Evolutionary conservation across 371 early-diverging fungal genomes (phyloP).

Genomic region (Apophysomyces trapeziformis): DNA sequence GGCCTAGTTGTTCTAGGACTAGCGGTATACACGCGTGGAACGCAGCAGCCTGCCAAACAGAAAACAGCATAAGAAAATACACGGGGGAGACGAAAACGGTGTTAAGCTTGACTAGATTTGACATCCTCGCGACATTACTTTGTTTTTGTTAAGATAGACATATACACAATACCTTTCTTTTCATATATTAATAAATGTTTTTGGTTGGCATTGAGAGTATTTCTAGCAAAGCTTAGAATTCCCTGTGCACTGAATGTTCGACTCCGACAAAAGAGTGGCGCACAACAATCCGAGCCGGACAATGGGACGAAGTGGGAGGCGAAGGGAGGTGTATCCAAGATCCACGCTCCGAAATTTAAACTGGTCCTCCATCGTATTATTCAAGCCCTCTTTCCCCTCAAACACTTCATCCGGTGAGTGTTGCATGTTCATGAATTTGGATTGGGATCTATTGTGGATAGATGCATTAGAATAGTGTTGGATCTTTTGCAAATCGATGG

Average conservation of each 20-base stretch:
- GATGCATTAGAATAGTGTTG: neutral
- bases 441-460: conserved; percentile 1
- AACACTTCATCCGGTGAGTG: conserved; percentile 10
- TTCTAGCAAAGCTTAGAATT: too few relatives aligned
- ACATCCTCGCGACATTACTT: neutral
- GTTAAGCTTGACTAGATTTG: neutral
- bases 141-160: too few relatives aligned
- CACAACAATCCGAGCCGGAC: too few relatives aligned
- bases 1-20: conserved; percentile 79
- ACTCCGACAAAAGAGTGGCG: too few relatives aligned
- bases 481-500: neutral
- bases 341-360: conserved; percentile 8
- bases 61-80: neutral
- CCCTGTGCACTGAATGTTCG: too few relatives aligned
- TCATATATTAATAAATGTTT: too few relatives aligned
- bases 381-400: conserved; percentile 9
- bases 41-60: neutral
- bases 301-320: too few relatives aligned
- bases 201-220: too few relatives aligned
- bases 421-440: neutral
- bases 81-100: neutral
- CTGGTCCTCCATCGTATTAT: conserved; percentile 2
- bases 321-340: too few relatives aligned
- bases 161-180: too few relatives aligned
- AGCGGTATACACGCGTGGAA: conserved; percentile 62